A percentile compares a stretch with the other conserved stretches of the same genome.
Conservation (phyloP, 2,329 filamentous ascomycete species). For the Fusarium buharicum region DNA sequence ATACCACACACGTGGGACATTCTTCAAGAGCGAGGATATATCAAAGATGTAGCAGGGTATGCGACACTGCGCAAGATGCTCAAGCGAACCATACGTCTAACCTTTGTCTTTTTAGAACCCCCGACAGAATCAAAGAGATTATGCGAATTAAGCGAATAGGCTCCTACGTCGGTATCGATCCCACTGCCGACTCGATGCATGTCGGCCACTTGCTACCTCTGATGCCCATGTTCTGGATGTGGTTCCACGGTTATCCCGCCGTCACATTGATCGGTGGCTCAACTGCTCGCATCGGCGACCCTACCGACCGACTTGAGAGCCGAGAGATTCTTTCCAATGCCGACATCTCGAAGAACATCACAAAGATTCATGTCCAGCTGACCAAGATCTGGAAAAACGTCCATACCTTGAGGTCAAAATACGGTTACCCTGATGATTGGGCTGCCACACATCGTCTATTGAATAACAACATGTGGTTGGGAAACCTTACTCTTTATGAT, state of each 20-base stretch:
- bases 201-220: slow-evolving; percentile 82
- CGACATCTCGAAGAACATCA: slow-evolving; percentile 70
- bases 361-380: slow-evolving; percentile 75
- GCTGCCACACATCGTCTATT: slow-evolving; percentile 73
- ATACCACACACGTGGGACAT: slow-evolving; percentile 67
- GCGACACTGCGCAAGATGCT: slow-evolving; percentile 37
- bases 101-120: slow-evolving; percentile 49
- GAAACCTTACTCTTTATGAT: slow-evolving; percentile 75
- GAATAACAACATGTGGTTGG: slow-evolving; percentile 89
- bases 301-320: slow-evolving; percentile 73
- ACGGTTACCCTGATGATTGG: slow-evolving; percentile 71
- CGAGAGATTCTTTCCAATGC: slow-evolving; percentile 64
- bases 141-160: slow-evolving; percentile 74
- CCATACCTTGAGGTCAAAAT: slow-evolving; percentile 70
- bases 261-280: slow-evolving; percentile 77
- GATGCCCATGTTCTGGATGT: slow-evolving; percentile 88
- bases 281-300: slow-evolving; percentile 82
- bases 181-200: slow-evolving; percentile 82
- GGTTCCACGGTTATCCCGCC: slow-evolving; percentile 76
- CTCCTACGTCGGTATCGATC: slow-evolving; percentile 84
- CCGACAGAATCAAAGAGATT: slow-evolving; percentile 67
- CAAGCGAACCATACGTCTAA: slow-evolving; percentile 8
- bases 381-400: slow-evolving; percentile 80
- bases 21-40: slow-evolving; percentile 76
- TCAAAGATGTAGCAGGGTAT: slow-evolving; percentile 81